Evolutionary conservation across 257 asterid genomes (phyloP).

Genomic region (Sherardia arvensis): DNA sequence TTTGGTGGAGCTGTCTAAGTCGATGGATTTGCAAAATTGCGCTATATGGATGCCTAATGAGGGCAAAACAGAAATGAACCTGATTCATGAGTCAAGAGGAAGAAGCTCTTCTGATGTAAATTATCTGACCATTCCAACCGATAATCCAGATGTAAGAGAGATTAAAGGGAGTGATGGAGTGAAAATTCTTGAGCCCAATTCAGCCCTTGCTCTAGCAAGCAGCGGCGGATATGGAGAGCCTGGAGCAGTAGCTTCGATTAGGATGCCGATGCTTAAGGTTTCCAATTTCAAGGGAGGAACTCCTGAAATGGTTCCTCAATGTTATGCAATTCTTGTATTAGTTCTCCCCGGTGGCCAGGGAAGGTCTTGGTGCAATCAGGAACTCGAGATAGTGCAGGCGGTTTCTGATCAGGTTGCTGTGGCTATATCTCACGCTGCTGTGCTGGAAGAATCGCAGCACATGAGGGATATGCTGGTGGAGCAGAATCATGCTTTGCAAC

Average conservation of each 20-base stretch:
- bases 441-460: conserved; percentile 80
- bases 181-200: conserved; percentile 47
- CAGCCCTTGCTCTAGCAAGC: conserved; percentile 74
- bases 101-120: conserved; percentile 27
- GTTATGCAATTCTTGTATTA: conserved; percentile 81
- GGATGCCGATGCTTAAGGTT: conserved; percentile 94
- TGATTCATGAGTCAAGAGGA: conserved; percentile 55
- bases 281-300: conserved; percentile 83
- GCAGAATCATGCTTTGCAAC: conserved; percentile 72
- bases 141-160: conserved; percentile 57
- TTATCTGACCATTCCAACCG: conserved; percentile 29
- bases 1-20: conserved; percentile 76
- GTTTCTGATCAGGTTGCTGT: conserved; percentile 96
- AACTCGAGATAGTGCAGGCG: conserved; percentile 69
- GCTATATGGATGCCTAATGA: conserved; percentile 92
- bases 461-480: conserved; percentile 68
- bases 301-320: conserved; percentile 71
- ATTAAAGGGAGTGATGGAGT: conserved; percentile 52
- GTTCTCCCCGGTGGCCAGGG: conserved; percentile 63
- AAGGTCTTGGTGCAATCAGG: conserved; percentile 63
- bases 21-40: conserved; percentile 65
- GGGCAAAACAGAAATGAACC: conserved; percentile 55
- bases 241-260: conserved; percentile 79
- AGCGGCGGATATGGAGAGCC: conserved; percentile 43
- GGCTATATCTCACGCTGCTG: conserved; percentile 92